Base-by-base conservation (phyloP, 2,329 filamentous ascomycete genomes). In the Calonectria pseudoturangicola region DNA sequence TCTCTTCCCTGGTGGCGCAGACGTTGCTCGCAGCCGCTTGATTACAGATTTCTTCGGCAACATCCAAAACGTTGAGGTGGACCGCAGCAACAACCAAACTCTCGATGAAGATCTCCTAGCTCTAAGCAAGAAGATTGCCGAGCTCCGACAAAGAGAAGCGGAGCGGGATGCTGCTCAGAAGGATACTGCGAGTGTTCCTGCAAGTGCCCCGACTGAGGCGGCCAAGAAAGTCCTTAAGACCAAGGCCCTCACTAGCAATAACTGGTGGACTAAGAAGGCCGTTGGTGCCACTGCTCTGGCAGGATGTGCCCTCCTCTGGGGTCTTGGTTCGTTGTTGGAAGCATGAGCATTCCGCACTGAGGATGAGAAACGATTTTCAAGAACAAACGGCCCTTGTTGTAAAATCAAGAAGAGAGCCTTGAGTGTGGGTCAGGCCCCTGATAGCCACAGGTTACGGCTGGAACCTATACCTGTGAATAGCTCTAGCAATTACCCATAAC, bases 41-140 rank as follows among this genome's bases (percentile, higher is more conserved):
- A 92, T 99, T 48, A 97, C 98, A 79, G 97, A 99, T 83, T 99
- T 99, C 85, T 98, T 99, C 76, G 97, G 97, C 28, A 99, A 98
- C 82, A 95, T 98, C 16, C 97, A 99, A 83, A 98, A 96, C 78
- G 96, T 99, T 4, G 97, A 98, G 84, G 92, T 98, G 4, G 94
- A 97, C 76, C 89, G 88, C 30, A 86, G 87, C 54, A 88, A 89
- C 71, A 90, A 89, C 72, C 85, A 87, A 67, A 89, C 86, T 45
- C 89, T 92, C 56, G 92, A 92, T 63, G 93, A 96, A 77, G 95
- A 98, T 79, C 85, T 98, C 73, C 85, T 94, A 41, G 91, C 92
- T n/a, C 89, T 98, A 60, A 94, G 94, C 81, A 89, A 87, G 84
- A 92, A 89, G 45, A 93, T 93, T 78, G 88, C 89, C 3, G 84